These are phyloP conservation scores for Verticillium tricorpus DNA, from an alignment of 2,329 filamentous ascomycete genomes.

Conservation along the genomic window DNA sequence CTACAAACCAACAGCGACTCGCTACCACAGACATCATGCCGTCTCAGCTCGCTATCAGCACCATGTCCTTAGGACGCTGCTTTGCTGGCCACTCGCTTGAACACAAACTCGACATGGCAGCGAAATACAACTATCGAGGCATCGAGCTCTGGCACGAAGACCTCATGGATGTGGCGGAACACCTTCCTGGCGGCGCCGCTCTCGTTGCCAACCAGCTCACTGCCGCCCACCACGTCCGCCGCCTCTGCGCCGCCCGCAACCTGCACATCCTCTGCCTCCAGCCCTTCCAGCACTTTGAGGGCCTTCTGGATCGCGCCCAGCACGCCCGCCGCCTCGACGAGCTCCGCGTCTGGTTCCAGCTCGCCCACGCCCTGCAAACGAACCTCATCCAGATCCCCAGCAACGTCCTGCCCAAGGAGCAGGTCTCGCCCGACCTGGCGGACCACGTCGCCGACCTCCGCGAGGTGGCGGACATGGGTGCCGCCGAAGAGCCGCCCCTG, in stretches of 20 bases:
- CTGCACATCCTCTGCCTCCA: constrained; percentile 65
- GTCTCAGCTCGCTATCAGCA: constrained; percentile 64
- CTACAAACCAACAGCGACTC: too few relatives aligned
- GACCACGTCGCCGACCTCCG: constrained; percentile 59
- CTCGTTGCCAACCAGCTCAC: constrained; percentile 41
- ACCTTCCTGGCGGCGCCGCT: constrained; percentile 33
- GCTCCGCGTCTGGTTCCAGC: constrained; percentile 63
- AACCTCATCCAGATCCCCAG: constrained; percentile 73
- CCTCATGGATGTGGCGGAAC: constrained; percentile 54
- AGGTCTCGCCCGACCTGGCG: constrained; percentile 41
- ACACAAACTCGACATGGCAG: constrained; percentile 65
- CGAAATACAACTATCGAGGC: constrained; percentile 59
- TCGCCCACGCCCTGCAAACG: constrained; percentile 60
- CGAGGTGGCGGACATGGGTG: constrained; percentile 64
- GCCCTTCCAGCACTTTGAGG: constrained; percentile 76
- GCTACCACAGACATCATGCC: constrained; percentile 31
- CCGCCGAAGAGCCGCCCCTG: constrained; percentile 49
- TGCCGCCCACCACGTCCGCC: constrained; percentile 53
- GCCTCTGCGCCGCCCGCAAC: constrained; percentile 50
- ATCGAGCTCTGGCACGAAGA: constrained; percentile 80
- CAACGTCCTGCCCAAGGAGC: constrained; percentile 54
- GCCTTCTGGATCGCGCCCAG: constrained; percentile 56
- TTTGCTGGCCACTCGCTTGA: constrained; percentile 62
- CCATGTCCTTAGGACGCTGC: constrained; percentile 71
- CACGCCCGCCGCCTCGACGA: constrained; percentile 56